Percentiles rank a stretch among this genome's conserved stretches.
These are phyloP conservation scores for Wickerhamomyces queroliae DNA, from an alignment of 805 yeast species.

Conservation along the genomic window DNA sequence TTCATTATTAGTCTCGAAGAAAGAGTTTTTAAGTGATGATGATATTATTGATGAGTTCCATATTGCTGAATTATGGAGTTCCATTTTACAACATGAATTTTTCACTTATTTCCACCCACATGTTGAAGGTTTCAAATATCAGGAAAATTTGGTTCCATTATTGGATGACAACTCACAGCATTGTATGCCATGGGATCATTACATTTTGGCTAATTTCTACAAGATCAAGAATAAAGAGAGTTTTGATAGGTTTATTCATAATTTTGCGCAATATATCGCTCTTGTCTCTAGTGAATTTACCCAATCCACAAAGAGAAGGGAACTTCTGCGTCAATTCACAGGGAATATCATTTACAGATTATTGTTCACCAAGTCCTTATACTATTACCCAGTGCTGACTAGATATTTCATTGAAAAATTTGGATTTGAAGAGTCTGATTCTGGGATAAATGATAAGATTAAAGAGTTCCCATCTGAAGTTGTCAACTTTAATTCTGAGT, in stretches of 20 bases:
- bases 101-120: neutral
- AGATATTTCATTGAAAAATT: neutral
- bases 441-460: neutral
- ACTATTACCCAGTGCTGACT: neutral
- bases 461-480: too few relatives aligned
- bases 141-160: neutral
- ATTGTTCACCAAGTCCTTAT: neutral
- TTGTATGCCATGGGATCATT: neutral
- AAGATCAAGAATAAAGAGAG: neutral
- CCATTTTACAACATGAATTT: neutral
- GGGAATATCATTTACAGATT: neutral
- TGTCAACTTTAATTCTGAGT: too few relatives aligned
- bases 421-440: neutral
- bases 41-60: neutral
- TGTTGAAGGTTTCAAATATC: neutral
- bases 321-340: neutral
- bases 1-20: neutral
- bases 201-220: neutral
- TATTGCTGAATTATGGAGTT: neutral
- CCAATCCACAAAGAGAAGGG: neutral
- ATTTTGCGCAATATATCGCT: neutral
- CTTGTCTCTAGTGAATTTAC: neutral
- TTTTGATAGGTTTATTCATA: neutral
- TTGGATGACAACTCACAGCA: neutral
- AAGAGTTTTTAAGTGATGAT: neutral